Evolutionary conservation across 371 early-diverging fungal genomes (phyloP), one percentile per base, ranked within the genome.

Genomic region (Mortierella sp.): DNA sequence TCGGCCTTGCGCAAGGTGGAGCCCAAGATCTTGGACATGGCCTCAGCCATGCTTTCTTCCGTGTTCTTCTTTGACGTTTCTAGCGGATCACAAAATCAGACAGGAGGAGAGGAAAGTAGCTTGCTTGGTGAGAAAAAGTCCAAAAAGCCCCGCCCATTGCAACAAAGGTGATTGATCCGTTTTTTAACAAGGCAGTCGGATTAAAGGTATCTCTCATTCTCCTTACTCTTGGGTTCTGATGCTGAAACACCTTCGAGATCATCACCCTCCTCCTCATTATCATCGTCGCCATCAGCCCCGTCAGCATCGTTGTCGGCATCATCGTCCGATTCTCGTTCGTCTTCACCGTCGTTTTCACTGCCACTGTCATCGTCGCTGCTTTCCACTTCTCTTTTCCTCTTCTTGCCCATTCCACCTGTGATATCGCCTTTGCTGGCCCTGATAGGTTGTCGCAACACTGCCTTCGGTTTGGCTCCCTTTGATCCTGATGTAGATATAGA

Each of bases 1-100:
- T 82, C 71, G 3, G 84, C 86, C 56, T 78, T 83, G 52, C 78
- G 78, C 57, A 86, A 54, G n/a, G 70, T 78, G 43, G 84, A 84
- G 18, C 84, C 87, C 60, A 91, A 80, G 66, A 91, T 89, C 72
- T 88, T 89, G 42, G 87, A 83, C 85, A 91, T 91, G 30, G 90
- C 88, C 58, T 83, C 83, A 16, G 84, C 84, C 73, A 86, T 85
- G 51, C 82, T 85, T 47, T 84, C 84, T 30, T 74, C 79, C 18
- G 78, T 81, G 26, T 74, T 78, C 66, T 84, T 84, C 71, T 84
- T 83, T 10, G 81, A 78, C 49, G 72, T 60, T 28, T 71, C 81
- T 81, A 62, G 30, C 7, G 38, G 27, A 53, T 23, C 50, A 52
- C 27, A 47, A n/a, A 48, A 24, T 49, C 24, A 39, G 28, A 12